These are phyloP conservation scores for Caulochytrium protostelioides DNA, from an alignment of 371 early-diverging fungal genomes.

Conservation along the genomic window DNA sequence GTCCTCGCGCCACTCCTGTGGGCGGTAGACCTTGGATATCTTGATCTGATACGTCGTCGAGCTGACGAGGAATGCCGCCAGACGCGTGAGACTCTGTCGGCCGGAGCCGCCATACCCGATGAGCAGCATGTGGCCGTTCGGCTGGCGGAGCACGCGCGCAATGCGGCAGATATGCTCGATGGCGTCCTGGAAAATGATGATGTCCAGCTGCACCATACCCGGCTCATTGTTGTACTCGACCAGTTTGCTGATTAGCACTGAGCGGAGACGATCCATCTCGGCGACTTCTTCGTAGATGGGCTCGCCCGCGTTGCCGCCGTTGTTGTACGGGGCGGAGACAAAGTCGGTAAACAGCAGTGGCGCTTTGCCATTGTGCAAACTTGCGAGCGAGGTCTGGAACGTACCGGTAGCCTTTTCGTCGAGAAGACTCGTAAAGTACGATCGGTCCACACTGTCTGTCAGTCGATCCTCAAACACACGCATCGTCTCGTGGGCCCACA, in stretches of 20 bases:
- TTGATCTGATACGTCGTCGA: constrained; percentile 26
- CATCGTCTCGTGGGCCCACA: constrained; percentile 29
- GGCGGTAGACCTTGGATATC: constrained; percentile 28
- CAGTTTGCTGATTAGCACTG: constrained; percentile 22
- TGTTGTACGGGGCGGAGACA: constrained; percentile 6
- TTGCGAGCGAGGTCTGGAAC: constrained; percentile 18
- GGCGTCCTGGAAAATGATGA: constrained; percentile 31
- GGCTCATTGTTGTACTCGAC: constrained; percentile 27
- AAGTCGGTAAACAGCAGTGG: constrained; percentile 27
- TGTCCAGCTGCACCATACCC: constrained; percentile 24
- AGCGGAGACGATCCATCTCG: constrained; percentile 17
- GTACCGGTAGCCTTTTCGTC: constrained; percentile 20
- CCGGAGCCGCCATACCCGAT: constrained; percentile 35
- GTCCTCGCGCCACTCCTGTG: constrained; percentile 28
- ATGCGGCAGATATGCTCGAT: constrained; percentile 32
- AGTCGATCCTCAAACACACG: constrained; percentile 30
- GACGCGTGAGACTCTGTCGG: constrained; percentile 18
- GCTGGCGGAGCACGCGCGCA: constrained; percentile 22
- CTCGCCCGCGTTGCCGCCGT: constrained; percentile 4
- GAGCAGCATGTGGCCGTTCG: constrained; percentile 26
- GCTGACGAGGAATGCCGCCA: constrained; percentile 25
- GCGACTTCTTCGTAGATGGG: constrained; percentile 26
- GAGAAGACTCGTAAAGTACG: constrained; percentile 18
- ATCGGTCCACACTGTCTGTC: constrained; percentile 19
- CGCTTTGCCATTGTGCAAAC: constrained; percentile 17